Evolutionary conservation across 2,329 filamentous ascomycete genomes (phyloP).

Genomic region (Fusarium avenaceum): DNA sequence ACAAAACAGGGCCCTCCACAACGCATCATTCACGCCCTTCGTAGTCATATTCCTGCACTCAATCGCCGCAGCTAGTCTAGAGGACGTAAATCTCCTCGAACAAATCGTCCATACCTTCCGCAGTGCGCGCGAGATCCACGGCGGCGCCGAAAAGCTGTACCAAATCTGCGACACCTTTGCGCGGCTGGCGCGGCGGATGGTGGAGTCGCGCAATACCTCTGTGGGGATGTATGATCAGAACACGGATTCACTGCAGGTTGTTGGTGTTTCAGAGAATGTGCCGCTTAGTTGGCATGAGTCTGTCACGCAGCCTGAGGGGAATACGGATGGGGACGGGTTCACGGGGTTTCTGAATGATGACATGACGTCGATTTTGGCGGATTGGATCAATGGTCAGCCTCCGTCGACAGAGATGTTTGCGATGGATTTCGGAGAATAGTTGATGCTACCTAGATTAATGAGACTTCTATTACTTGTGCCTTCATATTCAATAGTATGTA

Average conservation of each 20-base stretch:
- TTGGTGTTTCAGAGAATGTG: slow-evolving; percentile 21
- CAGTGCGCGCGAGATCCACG: slow-evolving; percentile 20
- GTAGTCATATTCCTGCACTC: slow-evolving; percentile 41
- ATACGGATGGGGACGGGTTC: neutral
- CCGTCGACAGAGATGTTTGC: slow-evolving; percentile 34
- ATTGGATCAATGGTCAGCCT: slow-evolving; percentile 39
- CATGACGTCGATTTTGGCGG: slow-evolving; percentile 38
- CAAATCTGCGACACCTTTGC: slow-evolving; percentile 37
- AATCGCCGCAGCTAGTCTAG: slow-evolving; percentile 24
- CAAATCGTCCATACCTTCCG: slow-evolving; percentile 35
- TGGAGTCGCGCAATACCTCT: slow-evolving; percentile 34
- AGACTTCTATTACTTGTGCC: neutral
- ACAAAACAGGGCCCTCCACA: slow-evolving; percentile 39
- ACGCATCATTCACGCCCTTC: slow-evolving; percentile 40
- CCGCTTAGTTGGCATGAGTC: slow-evolving; percentile 20
- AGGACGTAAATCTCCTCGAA: slow-evolving; percentile 23
- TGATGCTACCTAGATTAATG: neutral
- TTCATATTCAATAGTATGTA: neutral
- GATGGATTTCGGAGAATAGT: slow-evolving; percentile 30
- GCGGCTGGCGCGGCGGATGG: slow-evolving; percentile 31
- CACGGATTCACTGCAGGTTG: slow-evolving; percentile 33
- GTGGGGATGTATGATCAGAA: slow-evolving; percentile 38
- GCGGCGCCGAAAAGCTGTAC: slow-evolving; percentile 35
- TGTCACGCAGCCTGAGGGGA: neutral
- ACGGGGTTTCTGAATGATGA: slow-evolving; percentile 27